Evolutionary conservation across 148 eudicot species (phyloP), one percentile per base, ranked within the genome.

Genomic region (Chenopodium quinoa): DNA sequence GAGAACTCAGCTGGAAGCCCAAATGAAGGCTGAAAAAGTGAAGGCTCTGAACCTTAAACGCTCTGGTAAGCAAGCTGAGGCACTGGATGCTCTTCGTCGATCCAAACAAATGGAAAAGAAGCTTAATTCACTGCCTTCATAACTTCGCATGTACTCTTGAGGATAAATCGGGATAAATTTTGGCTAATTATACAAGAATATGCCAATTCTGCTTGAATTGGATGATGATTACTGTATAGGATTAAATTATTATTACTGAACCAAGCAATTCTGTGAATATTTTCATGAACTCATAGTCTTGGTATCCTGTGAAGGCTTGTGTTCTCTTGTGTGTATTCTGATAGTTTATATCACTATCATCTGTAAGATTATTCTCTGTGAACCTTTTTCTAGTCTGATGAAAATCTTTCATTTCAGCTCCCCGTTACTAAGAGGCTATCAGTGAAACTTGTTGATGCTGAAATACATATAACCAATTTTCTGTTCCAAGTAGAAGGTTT

Each of bases 11-110:
- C 78, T 95, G 76, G 91, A 90, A 82, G 89, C 91, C 77, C 89
- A 86, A 88, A 93, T 95, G 19, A 95, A 93, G 86, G 94, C 90
- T 1, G 98, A 93, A 83, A 95, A 88, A 82, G 78, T 90, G 17
- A 95, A 91, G 80, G 97, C 98, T 1, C 34, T 95, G 72, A 86
- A 83, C 75, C 79, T 95, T 65, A 95, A 95, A 85, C 96, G 97
- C 31, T 79, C 94, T 54, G 98, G 98, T 75, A 92, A 92, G 83
- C 93, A 95, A 86, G 89, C 93, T 10, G 97, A 95, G 89, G 98
- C 98, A 22, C 79, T 95, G 74, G 92, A 82, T 82, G 91, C 96
- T 80, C 92, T 95, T 73, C 88, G 97, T 64, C 84, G 83, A 13
- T 91, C 98, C 44, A 95, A 93, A 69, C 88, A 86, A 80, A 81